Base-by-base conservation (phyloP, 1,139 yeast species). In the Candida labiduridarum region DNA sequence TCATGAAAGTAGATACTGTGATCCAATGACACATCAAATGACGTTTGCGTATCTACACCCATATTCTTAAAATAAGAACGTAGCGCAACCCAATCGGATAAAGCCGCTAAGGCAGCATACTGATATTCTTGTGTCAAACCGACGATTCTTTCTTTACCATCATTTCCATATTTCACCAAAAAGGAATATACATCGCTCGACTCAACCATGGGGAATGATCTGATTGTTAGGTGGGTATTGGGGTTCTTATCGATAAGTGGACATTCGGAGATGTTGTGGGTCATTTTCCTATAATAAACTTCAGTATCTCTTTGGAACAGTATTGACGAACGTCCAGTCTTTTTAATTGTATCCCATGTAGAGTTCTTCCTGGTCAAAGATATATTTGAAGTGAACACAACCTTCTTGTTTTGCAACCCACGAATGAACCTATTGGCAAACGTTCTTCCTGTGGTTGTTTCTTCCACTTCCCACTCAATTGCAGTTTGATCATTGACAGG, bases 381-480 rank as follows among this genome's bases (percentile, higher is more conserved):
- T 6, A 84, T 67, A 30, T 78, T 78, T 14, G 85, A 79, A 14
- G 77, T 71, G 59, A 79, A 84, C 30, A 78, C 77, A 45, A 84
- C 59, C 15, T 68, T 65, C n/a, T 79, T 81, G 22, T 73, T 63
- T 63, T 85, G 91, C 43, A 66, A 71, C 0, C 85, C 88, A 42
- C 73, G 71, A 6, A 87, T 77, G 40, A 80, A 77, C 49, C 87
- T 74, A 46, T 86, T 85, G 41, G 78, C 72, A 61, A 83, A 87
- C 54, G 58, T 83, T 53, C 77, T 80, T 2, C 95, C 94, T 52
- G 79, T 66, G 48, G 73, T 67, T n/a, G 68, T 61, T 41, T 53
- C 49, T 7, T 67, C 67, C 3, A 72, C 71, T 50, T 64, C 65
- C 74, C 78, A 76, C 8, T 62, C 58, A 51, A 73, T 61, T 15